Conservation (phyloP, 2,329 filamentous ascomycete genomes). For the Clonostachys rosea region DNA sequence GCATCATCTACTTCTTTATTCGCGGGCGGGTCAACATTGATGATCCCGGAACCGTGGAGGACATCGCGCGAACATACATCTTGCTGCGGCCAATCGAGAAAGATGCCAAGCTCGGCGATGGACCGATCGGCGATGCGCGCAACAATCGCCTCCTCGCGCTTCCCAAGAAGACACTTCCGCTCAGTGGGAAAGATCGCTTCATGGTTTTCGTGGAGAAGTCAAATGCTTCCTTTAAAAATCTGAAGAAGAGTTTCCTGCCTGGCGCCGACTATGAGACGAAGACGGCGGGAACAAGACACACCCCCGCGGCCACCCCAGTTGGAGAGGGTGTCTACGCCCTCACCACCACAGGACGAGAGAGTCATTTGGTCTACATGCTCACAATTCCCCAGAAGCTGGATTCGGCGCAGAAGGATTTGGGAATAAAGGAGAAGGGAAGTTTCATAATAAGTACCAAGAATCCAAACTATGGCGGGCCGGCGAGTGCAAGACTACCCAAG, state of each 20-base stretch:
- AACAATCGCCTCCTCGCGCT: slow-evolving; percentile 72
- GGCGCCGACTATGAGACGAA: slow-evolving; percentile 70
- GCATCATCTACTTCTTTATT: slow-evolving; percentile 88
- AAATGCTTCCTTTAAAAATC: slow-evolving; percentile 56
- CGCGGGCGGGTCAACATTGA: slow-evolving; percentile 71
- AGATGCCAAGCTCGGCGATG: slow-evolving; percentile 56
- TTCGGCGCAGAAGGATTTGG: slow-evolving; percentile 71
- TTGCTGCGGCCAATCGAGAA: slow-evolving; percentile 68
- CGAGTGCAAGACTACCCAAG: slow-evolving; percentile 57
- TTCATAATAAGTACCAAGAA: slow-evolving; percentile 81
- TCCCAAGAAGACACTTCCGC: slow-evolving; percentile 80
- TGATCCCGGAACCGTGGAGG: slow-evolving; percentile 61
- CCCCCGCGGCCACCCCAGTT: slow-evolving; percentile 67
- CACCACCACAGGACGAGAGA: slow-evolving; percentile 61
- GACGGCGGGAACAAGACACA: slow-evolving; percentile 64
- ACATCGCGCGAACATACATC: slow-evolving; percentile 76
- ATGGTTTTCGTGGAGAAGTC: slow-evolving; percentile 82
- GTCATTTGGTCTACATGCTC: slow-evolving; percentile 72
- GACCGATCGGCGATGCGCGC: slow-evolving; percentile 39
- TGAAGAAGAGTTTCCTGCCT: slow-evolving; percentile 69
- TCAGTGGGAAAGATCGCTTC: slow-evolving; percentile 63
- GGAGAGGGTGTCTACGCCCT: slow-evolving; percentile 85
- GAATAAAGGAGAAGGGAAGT: slow-evolving; percentile 65
- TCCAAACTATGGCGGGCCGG: slow-evolving; percentile 63
- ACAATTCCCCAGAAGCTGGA: slow-evolving; percentile 68